Conservation (phyloP, 1,139 yeast species). For the Lodderomyces metapsilosis region DNA sequence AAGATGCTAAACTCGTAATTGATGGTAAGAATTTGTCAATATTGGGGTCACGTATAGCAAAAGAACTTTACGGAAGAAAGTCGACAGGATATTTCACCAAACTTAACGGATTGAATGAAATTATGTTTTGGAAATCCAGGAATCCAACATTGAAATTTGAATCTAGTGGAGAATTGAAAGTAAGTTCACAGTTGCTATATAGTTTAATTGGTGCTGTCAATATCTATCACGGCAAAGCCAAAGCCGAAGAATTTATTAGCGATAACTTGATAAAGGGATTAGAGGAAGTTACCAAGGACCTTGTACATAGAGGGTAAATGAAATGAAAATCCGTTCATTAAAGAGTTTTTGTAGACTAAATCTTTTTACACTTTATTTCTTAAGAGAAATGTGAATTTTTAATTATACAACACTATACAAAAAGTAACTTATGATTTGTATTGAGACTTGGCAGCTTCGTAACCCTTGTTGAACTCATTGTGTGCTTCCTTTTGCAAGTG, state of each 20-base stretch:
- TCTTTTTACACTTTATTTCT: too few species aligned
- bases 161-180: constrained; percentile 51
- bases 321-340: background rate
- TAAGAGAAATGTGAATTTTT: too few species aligned
- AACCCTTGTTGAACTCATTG: constrained; percentile 35
- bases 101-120: constrained; percentile 44
- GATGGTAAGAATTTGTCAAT: constrained; percentile 60
- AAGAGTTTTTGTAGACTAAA: background rate
- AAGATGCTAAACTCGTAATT: background rate
- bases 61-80: constrained; percentile 48
- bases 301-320: constrained; percentile 5
- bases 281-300: constrained; percentile 3
- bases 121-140: constrained; percentile 73
- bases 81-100: constrained; percentile 55
- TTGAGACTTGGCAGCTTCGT: constrained; percentile 28
- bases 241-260: constrained; percentile 55
- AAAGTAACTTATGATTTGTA: constrained; percentile 5
- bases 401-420: constrained; percentile 1
- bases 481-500: constrained; percentile 33
- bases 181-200: constrained; percentile 66
- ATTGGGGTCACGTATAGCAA: constrained; percentile 57
- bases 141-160: constrained; percentile 54
- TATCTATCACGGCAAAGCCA: constrained; percentile 60
- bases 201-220: constrained; percentile 83
- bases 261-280: constrained; percentile 27